These are phyloP conservation scores for Aspergillus hortae DNA, from an alignment of 2,329 filamentous ascomycete species.

Conservation along the genomic window DNA sequence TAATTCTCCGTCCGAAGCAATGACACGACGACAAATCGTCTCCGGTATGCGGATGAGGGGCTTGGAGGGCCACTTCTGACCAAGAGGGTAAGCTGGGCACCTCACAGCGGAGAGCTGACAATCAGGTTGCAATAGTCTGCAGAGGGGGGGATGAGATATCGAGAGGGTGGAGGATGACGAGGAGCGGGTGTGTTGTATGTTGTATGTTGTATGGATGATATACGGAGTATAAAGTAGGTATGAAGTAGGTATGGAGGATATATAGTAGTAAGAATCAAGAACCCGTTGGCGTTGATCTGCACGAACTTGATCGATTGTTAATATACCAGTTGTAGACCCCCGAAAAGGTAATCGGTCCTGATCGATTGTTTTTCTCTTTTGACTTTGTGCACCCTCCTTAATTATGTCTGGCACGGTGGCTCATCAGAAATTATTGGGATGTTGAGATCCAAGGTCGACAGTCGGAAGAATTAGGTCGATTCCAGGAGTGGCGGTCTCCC, in stretches of 20 bases:
- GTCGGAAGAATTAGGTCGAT: background rate
- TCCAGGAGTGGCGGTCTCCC: background rate
- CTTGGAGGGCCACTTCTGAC: background rate
- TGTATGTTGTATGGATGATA: background rate
- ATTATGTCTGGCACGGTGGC: background rate
- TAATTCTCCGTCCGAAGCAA: background rate
- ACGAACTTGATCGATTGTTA: too few relatives aligned
- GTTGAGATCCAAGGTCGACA: slow-evolving; percentile 2
- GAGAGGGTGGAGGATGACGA: background rate
- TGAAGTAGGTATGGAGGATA: background rate
- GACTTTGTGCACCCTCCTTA: background rate
- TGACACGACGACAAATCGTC: background rate
- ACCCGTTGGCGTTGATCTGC: background rate
- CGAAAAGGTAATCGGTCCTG: background rate
- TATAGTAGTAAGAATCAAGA: background rate
- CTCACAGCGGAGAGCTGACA: background rate
- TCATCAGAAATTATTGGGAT: background rate
- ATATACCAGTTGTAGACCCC: background rate
- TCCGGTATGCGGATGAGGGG: background rate
- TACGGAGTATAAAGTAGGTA: background rate
- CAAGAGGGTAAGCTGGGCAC: background rate
- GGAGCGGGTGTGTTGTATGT: background rate
- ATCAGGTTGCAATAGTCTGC: background rate
- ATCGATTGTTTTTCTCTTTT: background rate
- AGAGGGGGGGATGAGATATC: background rate